A percentile compares a stretch with the other conserved stretches of the same genome.
Conservation (phyloP, 768 basidiomycete species). For the Auriculariales sp. region DNA sequence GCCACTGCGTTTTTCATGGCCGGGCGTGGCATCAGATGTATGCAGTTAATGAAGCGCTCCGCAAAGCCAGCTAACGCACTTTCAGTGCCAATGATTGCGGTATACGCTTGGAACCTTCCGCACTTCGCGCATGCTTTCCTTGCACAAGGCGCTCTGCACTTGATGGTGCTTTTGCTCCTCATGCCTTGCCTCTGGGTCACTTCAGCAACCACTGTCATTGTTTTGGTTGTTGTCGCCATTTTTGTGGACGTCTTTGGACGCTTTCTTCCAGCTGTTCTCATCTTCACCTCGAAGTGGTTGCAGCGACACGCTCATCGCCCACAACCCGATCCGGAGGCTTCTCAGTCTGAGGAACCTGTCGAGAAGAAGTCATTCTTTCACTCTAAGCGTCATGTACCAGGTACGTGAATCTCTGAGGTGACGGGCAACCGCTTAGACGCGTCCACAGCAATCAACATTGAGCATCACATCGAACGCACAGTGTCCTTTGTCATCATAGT, state of each 20-base stretch:
- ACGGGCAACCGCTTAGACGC: no score
- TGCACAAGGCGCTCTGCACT: background rate
- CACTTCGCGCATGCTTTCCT: slow-evolving; percentile 8
- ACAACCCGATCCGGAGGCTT: no score
- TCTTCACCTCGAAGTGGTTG: no score
- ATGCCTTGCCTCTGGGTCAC: slow-evolving; percentile 7
- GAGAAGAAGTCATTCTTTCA: no score
- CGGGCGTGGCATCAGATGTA: background rate
- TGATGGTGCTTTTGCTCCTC: slow-evolving; percentile 10
- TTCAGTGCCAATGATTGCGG: slow-evolving; percentile 2
- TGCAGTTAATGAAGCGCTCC: background rate
- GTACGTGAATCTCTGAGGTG: no score
- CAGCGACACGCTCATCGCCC: no score
- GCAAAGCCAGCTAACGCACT: background rate
- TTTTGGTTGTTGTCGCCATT: slow-evolving; percentile 8
- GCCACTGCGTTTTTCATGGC: slow-evolving; percentile 9
- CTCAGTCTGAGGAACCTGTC: no score
- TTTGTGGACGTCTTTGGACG: slow-evolving; percentile 5
- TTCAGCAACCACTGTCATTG: background rate
- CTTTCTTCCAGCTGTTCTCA: slow-evolving; percentile 8
- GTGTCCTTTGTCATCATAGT: slow-evolving; percentile 20
- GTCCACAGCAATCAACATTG: slow-evolving; percentile 17
- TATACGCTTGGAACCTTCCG: slow-evolving; percentile 10
- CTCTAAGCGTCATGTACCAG: no score
- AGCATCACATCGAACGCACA: slow-evolving; percentile 19